Evolutionary conservation across 2,329 filamentous ascomycete species (phyloP), one percentile per base, ranked within the genome.

Genomic region (Arthrocladium fulminans): DNA sequence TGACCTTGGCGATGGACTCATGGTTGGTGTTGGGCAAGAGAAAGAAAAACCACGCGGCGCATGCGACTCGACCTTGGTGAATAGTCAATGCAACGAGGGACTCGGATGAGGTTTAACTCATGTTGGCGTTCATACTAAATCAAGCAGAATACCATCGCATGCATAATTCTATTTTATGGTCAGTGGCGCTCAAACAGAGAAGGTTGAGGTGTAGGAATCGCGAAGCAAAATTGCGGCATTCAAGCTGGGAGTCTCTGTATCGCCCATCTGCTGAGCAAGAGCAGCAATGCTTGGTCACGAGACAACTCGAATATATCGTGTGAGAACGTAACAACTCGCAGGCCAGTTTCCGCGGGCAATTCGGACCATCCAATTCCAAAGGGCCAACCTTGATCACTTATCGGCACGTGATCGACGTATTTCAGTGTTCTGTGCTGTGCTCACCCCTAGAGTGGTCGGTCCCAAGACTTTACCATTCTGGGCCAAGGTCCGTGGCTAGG

Each of bases 1-100:
- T 7, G 45, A 42, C 20, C 35, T 41, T n/a, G 45, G 45, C 10
- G 45, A 41, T 32, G 19, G 44, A 29, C 15, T 39, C 44, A 47
- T 47, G 8, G 20, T 25, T 42, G 8, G 8, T 38, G 8, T 27
- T 9, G 15, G 34, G 20, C 3, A 23, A 38, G 22, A 12, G 27
- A 32, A 22, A 17, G 34, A 6, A 19, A 29, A 7, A 29, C 4
- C 25, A 25, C 3, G 20, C 32, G 13, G 32, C 2, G 44, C 32
- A 25, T 47, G 22, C 44, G 32, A 47, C 44, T 27, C 19, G 6
- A 10, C 22, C n/a, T 12, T 8, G 13, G 22, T n/a, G n/a, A 42
- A 29, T 9, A 8, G 17, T 35, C 13, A 8, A 35, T 7, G 32
- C 13, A 35, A 15, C 32, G 20, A 45, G 4, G 20, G n/a, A 19